phyloP scores from a whole-genome alignment of 345 rosid genomes.

The Turritis glabra region DNA sequence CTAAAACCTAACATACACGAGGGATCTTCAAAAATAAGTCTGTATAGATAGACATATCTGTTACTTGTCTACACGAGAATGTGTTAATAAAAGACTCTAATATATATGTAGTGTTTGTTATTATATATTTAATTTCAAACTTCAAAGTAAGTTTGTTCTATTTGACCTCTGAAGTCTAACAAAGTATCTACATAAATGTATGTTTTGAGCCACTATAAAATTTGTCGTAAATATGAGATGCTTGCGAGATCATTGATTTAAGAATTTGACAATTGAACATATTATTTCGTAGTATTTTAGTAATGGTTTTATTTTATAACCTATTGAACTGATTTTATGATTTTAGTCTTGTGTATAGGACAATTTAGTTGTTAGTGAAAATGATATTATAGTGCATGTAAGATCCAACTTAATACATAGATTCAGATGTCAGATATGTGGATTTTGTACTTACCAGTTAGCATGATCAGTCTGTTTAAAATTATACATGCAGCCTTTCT shows the following conservation, averaged over 20 bases:
- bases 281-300: background rate
- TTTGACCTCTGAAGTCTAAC: background rate
- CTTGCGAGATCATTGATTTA: background rate
- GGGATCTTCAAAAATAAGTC: conserved; percentile 32
- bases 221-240: background rate
- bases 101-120: background rate
- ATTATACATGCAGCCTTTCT: no score
- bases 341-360: no score
- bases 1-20: conserved; percentile 31
- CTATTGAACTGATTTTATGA: no score
- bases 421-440: no score
- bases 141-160: background rate
- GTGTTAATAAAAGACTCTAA: conserved; percentile 27
- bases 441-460: no score
- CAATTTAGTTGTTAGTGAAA: no score
- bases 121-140: background rate
- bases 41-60: conserved; percentile 24
- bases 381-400: no score
- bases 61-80: conserved; percentile 18
- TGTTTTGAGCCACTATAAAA: background rate
- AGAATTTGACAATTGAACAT: background rate
- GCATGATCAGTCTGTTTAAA: no score
- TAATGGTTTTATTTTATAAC: no score
- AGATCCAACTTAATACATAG: no score
- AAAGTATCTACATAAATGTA: background rate